phyloP scores from a whole-genome alignment of 352 stramenopile genomes.

The Blastocystis sp. region DNA sequence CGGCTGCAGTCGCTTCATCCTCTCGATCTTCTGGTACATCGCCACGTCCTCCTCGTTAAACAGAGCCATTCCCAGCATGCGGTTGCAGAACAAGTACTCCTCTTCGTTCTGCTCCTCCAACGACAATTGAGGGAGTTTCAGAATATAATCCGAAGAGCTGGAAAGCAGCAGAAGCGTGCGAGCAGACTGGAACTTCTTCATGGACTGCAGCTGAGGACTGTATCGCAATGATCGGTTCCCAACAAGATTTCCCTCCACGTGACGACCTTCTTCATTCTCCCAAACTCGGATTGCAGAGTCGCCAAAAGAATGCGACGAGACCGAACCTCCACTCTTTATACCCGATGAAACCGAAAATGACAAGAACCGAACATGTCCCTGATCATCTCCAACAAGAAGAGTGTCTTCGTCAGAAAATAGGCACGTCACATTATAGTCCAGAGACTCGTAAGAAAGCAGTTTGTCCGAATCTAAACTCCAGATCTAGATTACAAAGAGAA shows the following conservation, averaged over 20 bases:
- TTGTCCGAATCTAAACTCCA: background rate
- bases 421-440: background rate
- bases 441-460: background rate
- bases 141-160: background rate
- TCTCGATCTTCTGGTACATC: background rate
- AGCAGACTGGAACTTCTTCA: background rate
- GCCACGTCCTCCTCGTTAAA: constrained; percentile 9
- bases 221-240: background rate
- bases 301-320: background rate
- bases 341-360: background rate
- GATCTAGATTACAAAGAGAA: background rate
- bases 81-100: constrained; percentile 29
- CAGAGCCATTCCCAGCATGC: background rate
- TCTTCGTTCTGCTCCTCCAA: constrained; percentile 27
- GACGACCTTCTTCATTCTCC: background rate
- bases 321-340: background rate
- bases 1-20: background rate
- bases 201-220: background rate
- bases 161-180: background rate
- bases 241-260: background rate
- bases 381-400: background rate
- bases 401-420: background rate
- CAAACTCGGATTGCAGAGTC: background rate
- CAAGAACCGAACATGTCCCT: background rate
- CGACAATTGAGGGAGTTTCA: background rate